Percentiles rank a stretch among this genome's conserved stretches.
phyloP scores from a whole-genome alignment of 1,139 yeast species.

The Blastobotrys raffinosifermentans region DNA sequence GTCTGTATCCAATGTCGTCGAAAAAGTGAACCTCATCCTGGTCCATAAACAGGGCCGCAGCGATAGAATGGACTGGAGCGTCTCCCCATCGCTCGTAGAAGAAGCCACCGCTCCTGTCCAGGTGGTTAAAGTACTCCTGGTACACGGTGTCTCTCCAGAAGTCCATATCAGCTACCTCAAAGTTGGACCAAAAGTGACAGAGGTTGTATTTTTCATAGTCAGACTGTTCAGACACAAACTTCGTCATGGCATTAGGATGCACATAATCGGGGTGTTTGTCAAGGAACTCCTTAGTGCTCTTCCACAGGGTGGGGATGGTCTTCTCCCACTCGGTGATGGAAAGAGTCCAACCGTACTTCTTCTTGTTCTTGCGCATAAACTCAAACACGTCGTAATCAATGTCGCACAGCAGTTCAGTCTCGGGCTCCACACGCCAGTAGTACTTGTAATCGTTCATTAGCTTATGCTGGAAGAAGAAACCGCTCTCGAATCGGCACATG shows the following conservation, averaged over 20 bases:
- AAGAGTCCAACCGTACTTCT: conserved; percentile 61
- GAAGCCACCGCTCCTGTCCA: conserved; percentile 79
- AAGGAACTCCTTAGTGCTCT: conserved; percentile 47
- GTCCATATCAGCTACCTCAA: conserved; percentile 74
- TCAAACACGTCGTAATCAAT: conserved; percentile 59
- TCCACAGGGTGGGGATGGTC: conserved; percentile 59
- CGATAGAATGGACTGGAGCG: conserved; percentile 87
- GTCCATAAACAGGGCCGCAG: conserved; percentile 65
- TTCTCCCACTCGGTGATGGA: conserved; percentile 54
- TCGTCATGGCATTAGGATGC: conserved; percentile 59
- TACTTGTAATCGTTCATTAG: conserved; percentile 52
- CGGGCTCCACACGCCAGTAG: conserved; percentile 74
- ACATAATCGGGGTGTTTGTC: conserved; percentile 45
- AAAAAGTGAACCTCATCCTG: conserved; percentile 66
- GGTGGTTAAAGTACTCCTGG: conserved; percentile 56
- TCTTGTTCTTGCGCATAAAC: conserved; percentile 53
- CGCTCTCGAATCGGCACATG: conserved; percentile 71
- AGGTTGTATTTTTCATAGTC: conserved; percentile 51
- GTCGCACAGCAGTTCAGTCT: conserved; percentile 56
- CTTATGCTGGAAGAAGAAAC: conserved; percentile 56
- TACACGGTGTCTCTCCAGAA: conserved; percentile 70
- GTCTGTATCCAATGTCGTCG: conserved; percentile 75
- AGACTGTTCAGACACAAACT: conserved; percentile 62
- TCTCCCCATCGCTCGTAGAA: conserved; percentile 97
- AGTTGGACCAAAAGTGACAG: conserved; percentile 91